A percentile compares a stretch with the other conserved stretches of the same genome.
phyloP scores from a whole-genome alignment of 257 asterid species.

The Linderniella brevidens region DNA sequence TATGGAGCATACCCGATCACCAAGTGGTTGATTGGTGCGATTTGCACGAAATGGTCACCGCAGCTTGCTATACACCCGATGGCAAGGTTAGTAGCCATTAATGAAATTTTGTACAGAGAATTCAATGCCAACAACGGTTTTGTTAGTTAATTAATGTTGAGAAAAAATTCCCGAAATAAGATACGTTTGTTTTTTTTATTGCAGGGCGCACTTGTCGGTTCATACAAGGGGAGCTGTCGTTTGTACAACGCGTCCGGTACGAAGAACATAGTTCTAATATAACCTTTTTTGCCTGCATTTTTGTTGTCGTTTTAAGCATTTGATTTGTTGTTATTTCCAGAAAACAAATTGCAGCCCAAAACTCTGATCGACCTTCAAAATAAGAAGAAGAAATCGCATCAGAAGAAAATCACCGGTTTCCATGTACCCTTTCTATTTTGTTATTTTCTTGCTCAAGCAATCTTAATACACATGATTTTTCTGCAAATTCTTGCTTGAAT shows the following conservation, averaged over 20 bases:
- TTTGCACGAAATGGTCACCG: conserved; percentile 98
- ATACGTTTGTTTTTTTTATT: conserved; percentile 14
- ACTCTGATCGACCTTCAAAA: conserved; percentile 76
- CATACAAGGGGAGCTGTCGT: conserved; percentile 93
- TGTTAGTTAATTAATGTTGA: too few relatives aligned
- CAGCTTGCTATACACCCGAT: conserved; percentile 97
- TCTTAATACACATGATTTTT: too few relatives aligned
- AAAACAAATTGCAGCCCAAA: conserved; percentile 64
- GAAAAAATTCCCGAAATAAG: not conserved
- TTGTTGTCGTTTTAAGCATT: not conserved
- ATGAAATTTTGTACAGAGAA: not conserved
- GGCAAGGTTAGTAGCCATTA: conserved; percentile 69
- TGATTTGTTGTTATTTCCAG: conserved; percentile 18
- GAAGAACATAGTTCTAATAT: too few relatives aligned
- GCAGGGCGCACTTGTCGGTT: conserved; percentile 91
- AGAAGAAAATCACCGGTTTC: conserved; percentile 95
- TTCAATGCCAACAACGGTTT: too few relatives aligned
- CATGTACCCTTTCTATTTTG: conserved; percentile 45
- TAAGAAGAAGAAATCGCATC: conserved; percentile 84
- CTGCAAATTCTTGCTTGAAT: too few relatives aligned
- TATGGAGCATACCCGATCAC: conserved; percentile 93
- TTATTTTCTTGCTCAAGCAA: too few relatives aligned
- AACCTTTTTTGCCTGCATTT: too few relatives aligned
- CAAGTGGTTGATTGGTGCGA: conserved; percentile 98
- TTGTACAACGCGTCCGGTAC: conserved; percentile 68